phyloP scores from a whole-genome alignment of 345 rosid genomes.

The Excoecaria agallocha region DNA sequence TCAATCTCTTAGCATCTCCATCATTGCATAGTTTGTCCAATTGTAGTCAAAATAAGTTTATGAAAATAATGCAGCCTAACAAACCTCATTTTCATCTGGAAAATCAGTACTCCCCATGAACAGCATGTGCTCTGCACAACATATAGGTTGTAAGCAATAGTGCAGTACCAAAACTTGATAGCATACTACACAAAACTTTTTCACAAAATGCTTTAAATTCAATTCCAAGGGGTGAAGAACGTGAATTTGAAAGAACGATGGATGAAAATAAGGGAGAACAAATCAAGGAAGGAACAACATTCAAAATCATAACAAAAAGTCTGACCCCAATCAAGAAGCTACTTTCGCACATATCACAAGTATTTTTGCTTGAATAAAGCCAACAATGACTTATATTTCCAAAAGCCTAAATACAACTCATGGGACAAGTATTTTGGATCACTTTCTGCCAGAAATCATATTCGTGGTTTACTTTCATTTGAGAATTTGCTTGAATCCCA shows the following conservation, averaged over 20 bases:
- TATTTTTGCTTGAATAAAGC: background rate
- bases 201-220: background rate
- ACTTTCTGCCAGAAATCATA: background rate
- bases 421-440: background rate
- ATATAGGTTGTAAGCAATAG: constrained; percentile 6
- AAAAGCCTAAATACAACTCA: background rate
- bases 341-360: background rate
- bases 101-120: constrained; percentile 94
- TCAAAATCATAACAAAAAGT: background rate
- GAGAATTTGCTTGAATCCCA: background rate
- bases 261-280: background rate
- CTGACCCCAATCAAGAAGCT: background rate
- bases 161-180: background rate
- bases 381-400: background rate
- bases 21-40: background rate
- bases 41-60: background rate
- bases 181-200: background rate
- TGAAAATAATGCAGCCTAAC: constrained; percentile 21
- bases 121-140: constrained; percentile 84
- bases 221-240: background rate
- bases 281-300: background rate
- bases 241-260: background rate
- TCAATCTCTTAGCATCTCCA: background rate
- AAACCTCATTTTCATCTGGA: constrained; percentile 96
- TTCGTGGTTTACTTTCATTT: background rate